Evolutionary conservation across 345 rosid species (phyloP), one percentile per base, ranked within the genome.

Genomic region (Citrus sp.): DNA sequence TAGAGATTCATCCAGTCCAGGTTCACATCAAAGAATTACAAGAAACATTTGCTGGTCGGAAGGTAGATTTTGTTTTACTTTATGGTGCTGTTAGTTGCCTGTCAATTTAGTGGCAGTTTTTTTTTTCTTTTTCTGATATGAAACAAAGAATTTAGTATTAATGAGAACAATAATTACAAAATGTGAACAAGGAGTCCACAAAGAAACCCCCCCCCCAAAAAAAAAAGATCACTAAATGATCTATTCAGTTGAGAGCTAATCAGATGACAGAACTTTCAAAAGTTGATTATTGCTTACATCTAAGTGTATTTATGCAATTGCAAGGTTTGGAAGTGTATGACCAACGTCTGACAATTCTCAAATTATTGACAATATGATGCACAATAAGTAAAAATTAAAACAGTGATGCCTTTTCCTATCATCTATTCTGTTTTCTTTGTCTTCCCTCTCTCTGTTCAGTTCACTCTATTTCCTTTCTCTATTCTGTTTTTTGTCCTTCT

Each of bases 31-130:
- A 84, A 83, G 98, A 94, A 72, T 68, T 97, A 82, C 90, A 91
- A 84, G 98, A 97, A 74, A 89, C 98, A 76, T 97, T 97, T 86
- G 87, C 98, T 81, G 98, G 98, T 65, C 87, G 97, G 80, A 93
- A 94, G 98, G 99, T 94, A 87, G 25, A 25, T 30, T 62, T 65
- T 55, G 10, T 68, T 69, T 35, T 74, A n/a, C 28, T 25, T 67
- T 16, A 62, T 72, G 16, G n/a, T 38, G 61, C 54, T 68, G 19
- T 59, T 72, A 38, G 16, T 64, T 76, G 42, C n/a, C 14, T 49
- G 54, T 24, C 37, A 34, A 16, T 58, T 59, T 58, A 59, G 54
- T 62, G 38, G 58, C 51, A 12, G 5, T 46, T 46, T 46, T 12
- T 42, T 12, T 42, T 12, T 12, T 0, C 4, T 46, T 13, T 46